Evolutionary conservation across 768 basidiomycete genomes (phyloP), one percentile per base, ranked within the genome.

Genomic region (Chalciporus chontae): DNA sequence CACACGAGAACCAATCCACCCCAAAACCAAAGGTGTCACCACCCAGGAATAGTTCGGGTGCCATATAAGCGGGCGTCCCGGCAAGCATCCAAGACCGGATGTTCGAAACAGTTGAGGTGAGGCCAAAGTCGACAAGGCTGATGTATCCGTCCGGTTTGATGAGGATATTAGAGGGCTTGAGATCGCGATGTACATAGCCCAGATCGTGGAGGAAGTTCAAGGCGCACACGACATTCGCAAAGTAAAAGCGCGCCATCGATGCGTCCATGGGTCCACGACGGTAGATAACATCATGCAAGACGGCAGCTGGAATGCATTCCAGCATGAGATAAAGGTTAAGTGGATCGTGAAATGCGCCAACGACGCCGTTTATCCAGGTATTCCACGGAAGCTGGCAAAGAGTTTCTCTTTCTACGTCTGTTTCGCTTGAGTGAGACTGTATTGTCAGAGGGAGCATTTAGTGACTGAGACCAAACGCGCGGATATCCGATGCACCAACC

Each of bases 151-250:
- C 78, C 2, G 69, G 56, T 38, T 77, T 79, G 50, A 84, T 47
- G 44, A 84, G 71, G 42, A 84, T 72, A 43, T 83, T 83, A 17
- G 73, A 75, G 2, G 81, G 80, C 57, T 83, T 83, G 17, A 84
- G 47, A 57, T 84, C 80, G 17, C 79, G 72, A 50, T 83, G 80
- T 7, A 73, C 69, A 43, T 81, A 65, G n/a, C 66, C 69, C 8
- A 72, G 61, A 0, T 50, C 48, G 45, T 78, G 73, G 2, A 84
- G 59, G 56, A 77, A 79, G 11, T 72, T 66, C 24, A 84, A 57
- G 11, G 69, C 82, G 38, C 72, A 71, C 10, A 73, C 71, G 37
- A 83, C 74, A 54, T 83, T 83, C 21, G 74, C 67, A 54, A 74
- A 77, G 64, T 81, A 84, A 64, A 85, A 85, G 5, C 69, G 67